phyloP scores from a whole-genome alignment of 2,329 filamentous ascomycete species.

The Stagonosporopsis tanaceti region DNA sequence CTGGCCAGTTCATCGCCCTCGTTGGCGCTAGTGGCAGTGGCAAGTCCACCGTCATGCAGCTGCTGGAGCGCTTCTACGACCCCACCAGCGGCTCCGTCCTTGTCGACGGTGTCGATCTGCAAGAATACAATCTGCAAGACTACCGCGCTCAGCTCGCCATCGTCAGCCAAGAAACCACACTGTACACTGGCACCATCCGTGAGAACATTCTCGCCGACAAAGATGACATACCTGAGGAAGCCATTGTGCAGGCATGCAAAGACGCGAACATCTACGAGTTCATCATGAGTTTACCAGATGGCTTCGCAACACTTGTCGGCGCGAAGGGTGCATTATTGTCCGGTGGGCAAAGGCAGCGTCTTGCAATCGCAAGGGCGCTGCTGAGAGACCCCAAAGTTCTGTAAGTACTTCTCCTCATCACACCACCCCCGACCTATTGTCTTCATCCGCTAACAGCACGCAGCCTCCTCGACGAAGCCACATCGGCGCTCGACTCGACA shows the following conservation, averaged over 20 bases:
- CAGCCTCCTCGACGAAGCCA: constrained; percentile 50
- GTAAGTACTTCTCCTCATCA: constrained; percentile 71
- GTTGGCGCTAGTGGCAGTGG: constrained; percentile 95
- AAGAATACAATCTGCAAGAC: constrained; percentile 76
- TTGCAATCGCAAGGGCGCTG: constrained; percentile 93
- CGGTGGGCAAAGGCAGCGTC: constrained; percentile 93
- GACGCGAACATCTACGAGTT: constrained; percentile 60
- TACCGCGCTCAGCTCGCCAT: constrained; percentile 87
- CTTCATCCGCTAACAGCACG: constrained; percentile 52
- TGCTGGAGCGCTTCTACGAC: constrained; percentile 95
- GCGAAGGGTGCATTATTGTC: constrained; percentile 71
- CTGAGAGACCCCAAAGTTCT: constrained; percentile 90
- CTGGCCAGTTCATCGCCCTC: constrained; percentile 84
- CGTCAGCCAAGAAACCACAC: constrained; percentile 93
- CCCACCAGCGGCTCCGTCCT: constrained; percentile 80
- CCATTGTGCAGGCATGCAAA: constrained; percentile 79
- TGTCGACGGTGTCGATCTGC: constrained; percentile 84
- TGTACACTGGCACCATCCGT: constrained; percentile 90
- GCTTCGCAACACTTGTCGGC: constrained; percentile 85
- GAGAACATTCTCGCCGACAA: constrained; percentile 79
- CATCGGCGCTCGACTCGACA: constrained; percentile 48
- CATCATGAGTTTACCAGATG: constrained; percentile 62
- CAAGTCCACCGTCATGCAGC: constrained; percentile 90
- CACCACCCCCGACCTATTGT: constrained; percentile 75
- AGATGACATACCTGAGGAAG: constrained; percentile 73